Conservation (phyloP, 1,139 yeast species). For the Diutina ranongensis region DNA sequence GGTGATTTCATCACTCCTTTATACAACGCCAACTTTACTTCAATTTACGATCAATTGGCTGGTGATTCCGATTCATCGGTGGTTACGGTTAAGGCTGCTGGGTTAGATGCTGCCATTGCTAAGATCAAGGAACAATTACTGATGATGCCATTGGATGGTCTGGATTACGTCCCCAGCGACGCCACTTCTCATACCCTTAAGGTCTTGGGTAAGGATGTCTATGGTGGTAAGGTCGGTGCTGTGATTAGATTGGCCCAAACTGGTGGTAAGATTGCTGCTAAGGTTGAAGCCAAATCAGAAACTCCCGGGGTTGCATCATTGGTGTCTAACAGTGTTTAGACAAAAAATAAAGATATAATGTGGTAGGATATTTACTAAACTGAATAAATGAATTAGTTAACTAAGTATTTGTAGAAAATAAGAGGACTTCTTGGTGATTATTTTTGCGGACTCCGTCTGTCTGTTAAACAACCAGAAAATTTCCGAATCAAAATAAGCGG, state of each 20-base stretch:
- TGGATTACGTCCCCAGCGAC: constrained; percentile 54
- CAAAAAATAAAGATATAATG: too few relatives aligned
- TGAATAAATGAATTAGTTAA: neutral
- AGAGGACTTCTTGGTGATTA: too few relatives aligned
- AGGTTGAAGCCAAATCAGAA: constrained; percentile 62
- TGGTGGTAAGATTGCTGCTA: constrained; percentile 64
- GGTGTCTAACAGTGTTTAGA: constrained; percentile 9
- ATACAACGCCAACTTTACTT: constrained; percentile 67
- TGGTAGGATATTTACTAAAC: too few relatives aligned
- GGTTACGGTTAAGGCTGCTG: constrained; percentile 22
- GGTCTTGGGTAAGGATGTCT: constrained; percentile 70
- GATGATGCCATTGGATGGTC: constrained; percentile 73
- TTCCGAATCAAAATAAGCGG: neutral
- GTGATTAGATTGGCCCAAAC: constrained; percentile 61
- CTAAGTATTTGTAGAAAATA: too few relatives aligned
- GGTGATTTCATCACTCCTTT: constrained; percentile 80
- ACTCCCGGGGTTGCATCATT: constrained; percentile 18
- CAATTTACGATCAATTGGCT: constrained; percentile 61
- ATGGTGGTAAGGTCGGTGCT: constrained; percentile 63
- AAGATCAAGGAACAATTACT: constrained; percentile 51
- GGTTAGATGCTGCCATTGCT: constrained; percentile 26
- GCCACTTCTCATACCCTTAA: constrained; percentile 63
- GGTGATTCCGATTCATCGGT: constrained; percentile 21
- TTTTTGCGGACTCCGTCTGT: too few relatives aligned
- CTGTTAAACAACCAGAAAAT: too few relatives aligned